Evolutionary conservation across 169 alveolate species (phyloP), one percentile per base, ranked within the genome.

Genomic region (Plasmodium inui): DNA sequence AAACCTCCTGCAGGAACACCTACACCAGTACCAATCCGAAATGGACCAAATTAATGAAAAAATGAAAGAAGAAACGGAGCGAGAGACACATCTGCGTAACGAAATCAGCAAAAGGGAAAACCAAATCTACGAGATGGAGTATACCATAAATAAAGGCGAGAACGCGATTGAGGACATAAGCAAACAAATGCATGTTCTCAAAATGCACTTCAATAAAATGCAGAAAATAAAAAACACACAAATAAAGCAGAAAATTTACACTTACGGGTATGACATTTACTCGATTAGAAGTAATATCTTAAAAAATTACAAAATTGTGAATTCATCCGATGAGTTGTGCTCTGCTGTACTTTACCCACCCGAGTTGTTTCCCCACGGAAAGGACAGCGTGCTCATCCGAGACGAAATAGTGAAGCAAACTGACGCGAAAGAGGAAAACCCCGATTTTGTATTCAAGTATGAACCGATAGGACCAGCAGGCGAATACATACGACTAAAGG

Each of bases 391-490:
- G 8, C 37, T 82, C 3, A 28, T 82, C 0, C 30, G 3, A 5
- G 41, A 80, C 6, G 86, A 82, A 55, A 55, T 8, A 7, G 30
- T 22, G n/a, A 39, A 50, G 5, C 32, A 39, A 28, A 81, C 19
- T 28, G 14, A n/a, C 9, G 3, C 5, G 3, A 81, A 46, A 14
- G n/a, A 81, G 19, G 39, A 81, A 26, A 53, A 81, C 67, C 28
- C 57, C 30, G 44, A 50, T 10, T 50, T 82, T 0, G 67, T n/a
- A 10, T 89, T 89, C 50, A 89, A 78, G 34, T 80, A 89, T 61
- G 94, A 78, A 57, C 94, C 94, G 14, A 89, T 89, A 57, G 94
- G 94, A 28, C 94, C 94, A 3, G 82, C 71, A 0, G 94, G 94
- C 0, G 94, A 89, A 89, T 89, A 89, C 53, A 89, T 89, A 61